These are phyloP conservation scores for Podaxis rugospora DNA, from an alignment of 768 basidiomycete species.

Conservation along the genomic window DNA sequence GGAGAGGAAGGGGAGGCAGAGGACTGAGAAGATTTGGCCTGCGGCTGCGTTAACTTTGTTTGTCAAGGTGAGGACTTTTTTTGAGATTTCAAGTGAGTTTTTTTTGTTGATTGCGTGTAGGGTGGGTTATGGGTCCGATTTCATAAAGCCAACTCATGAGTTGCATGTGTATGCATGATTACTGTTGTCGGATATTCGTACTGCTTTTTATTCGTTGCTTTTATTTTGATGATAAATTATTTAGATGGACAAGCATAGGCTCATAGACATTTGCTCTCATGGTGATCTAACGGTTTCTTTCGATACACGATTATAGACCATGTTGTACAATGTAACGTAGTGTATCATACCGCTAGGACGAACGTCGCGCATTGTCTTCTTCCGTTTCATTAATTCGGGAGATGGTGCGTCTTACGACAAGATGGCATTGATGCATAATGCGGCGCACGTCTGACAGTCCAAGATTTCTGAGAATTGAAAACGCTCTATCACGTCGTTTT, in stretches of 20 bases:
- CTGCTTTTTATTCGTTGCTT: neutral
- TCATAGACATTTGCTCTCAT: neutral
- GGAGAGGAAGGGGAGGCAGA: slow-evolving; percentile 41
- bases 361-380: neutral
- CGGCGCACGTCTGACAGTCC: too few relatives aligned
- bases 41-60: slow-evolving; percentile 61
- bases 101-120: slow-evolving; percentile 22
- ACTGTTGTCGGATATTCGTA: neutral
- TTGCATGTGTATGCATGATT: neutral
- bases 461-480: too few relatives aligned
- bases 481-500: too few relatives aligned
- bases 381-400: neutral
- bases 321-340: neutral
- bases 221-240: neutral
- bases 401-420: too few relatives aligned
- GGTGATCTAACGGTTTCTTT: neutral
- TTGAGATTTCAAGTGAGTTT: neutral
- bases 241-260: neutral
- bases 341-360: neutral
- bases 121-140: slow-evolving; percentile 60
- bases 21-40: slow-evolving; percentile 57
- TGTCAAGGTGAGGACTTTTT: slow-evolving; percentile 47
- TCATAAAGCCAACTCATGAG: slow-evolving; percentile 20
- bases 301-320: neutral
- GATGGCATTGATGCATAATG: too few relatives aligned